Evolutionary conservation across 1,284 basidiomycete species (phyloP).

Genomic region (Irpex sp.): DNA sequence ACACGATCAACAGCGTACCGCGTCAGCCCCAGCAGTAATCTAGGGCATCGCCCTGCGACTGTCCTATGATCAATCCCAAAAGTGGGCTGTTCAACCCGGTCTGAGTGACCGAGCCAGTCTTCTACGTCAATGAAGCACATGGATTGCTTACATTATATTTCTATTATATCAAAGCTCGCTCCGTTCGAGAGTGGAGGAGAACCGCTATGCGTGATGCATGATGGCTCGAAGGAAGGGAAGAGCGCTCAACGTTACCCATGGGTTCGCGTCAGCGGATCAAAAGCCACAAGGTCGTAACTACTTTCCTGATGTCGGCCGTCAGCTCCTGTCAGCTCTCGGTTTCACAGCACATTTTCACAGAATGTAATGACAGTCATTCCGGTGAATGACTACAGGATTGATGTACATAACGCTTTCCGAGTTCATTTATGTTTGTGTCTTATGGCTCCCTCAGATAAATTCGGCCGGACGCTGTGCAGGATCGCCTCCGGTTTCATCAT

Average conservation of each 20-base stretch:
- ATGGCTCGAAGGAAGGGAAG: neutral
- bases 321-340: neutral
- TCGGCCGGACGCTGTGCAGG: constrained; percentile 64
- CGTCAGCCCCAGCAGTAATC: neutral
- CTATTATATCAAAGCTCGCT: neutral
- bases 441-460: constrained; percentile 42
- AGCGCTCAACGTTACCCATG: neutral
- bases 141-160: neutral
- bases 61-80: too few species aligned
- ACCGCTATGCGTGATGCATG: neutral
- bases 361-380: too few species aligned
- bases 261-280: neutral
- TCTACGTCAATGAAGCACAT: neutral
- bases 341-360: too few species aligned
- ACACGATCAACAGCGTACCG: neutral
- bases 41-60: neutral
- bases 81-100: too few species aligned
- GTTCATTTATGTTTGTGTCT: constrained; percentile 3
- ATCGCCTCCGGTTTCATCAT: constrained; percentile 76
- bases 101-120: neutral
- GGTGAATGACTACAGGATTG: too few species aligned
- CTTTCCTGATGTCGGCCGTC: neutral
- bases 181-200: neutral
- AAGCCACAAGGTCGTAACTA: neutral
- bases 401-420: neutral